Conservation (phyloP, 768 basidiomycete genomes). For the Mycena leptocephala region DNA sequence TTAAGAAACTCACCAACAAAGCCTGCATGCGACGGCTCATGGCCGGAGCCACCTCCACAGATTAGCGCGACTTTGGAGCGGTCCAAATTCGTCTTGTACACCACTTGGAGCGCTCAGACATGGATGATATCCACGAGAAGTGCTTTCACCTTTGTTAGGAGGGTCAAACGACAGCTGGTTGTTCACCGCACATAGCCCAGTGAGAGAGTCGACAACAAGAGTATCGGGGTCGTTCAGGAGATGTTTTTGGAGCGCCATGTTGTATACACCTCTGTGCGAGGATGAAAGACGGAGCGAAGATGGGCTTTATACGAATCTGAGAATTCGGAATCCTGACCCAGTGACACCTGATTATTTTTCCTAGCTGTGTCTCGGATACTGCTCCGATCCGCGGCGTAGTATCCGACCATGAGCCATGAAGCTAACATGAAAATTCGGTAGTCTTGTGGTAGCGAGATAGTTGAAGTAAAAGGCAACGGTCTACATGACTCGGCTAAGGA, state of each 20-base stretch:
- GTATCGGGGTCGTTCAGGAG: conserved; percentile 80
- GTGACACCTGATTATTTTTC: conserved; percentile 21
- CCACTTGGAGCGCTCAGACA: conserved; percentile 60
- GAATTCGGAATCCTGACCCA: not conserved
- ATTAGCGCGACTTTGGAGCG: conserved; percentile 81
- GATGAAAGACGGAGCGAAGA: not conserved
- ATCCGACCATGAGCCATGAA: not conserved
- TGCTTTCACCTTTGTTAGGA: conserved; percentile 74
- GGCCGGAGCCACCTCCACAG: conserved; percentile 91
- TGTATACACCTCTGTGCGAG: no score
- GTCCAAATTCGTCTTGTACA: conserved; percentile 73
- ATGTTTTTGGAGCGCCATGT: conserved; percentile 70
- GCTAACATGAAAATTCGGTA: no score
- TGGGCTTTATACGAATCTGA: not conserved
- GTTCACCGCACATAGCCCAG: conserved; percentile 81
- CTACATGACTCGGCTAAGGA: no score
- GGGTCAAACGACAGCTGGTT: conserved; percentile 81
- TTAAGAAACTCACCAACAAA: conserved; percentile 80
- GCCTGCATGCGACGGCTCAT: conserved; percentile 92
- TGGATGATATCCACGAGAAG: conserved; percentile 23
- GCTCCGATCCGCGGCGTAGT: not conserved
- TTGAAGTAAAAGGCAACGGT: no score
- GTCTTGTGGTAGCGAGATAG: no score
- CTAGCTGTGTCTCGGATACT: not conserved
- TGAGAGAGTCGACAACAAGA: conserved; percentile 85